These are phyloP conservation scores for Cutaneotrichosporon cyanovorans DNA, from an alignment of 1,284 basidiomycete species.

Conservation along the genomic window DNA sequence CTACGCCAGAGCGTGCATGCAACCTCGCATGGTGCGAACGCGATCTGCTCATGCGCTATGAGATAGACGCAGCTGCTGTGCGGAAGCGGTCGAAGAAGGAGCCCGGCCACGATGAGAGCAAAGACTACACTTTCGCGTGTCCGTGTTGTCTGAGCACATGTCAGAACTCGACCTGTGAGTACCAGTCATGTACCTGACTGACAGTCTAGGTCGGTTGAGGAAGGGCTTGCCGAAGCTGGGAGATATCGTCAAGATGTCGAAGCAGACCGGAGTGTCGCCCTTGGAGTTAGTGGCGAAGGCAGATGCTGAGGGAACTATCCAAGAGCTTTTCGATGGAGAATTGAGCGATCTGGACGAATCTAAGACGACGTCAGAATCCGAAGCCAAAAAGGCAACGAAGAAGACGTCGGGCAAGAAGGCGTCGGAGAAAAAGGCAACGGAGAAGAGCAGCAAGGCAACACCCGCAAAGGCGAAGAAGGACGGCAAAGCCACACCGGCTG, in stretches of 20 bases:
- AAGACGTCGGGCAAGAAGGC: constrained; percentile 1
- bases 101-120: constrained; percentile 10
- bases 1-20: constrained; percentile 16
- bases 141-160: constrained; percentile 30
- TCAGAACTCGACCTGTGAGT: constrained; percentile 30
- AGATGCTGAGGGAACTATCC: neutral
- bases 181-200: neutral
- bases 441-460: constrained; percentile 3
- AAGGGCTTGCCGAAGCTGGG: constrained; percentile 26
- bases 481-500: neutral
- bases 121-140: constrained; percentile 22
- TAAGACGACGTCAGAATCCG: constrained; percentile 3
- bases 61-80: constrained; percentile 9
- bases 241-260: constrained; percentile 16
- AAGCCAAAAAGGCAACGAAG: constrained; percentile 6
- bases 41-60: constrained; percentile 26
- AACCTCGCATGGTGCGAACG: constrained; percentile 29
- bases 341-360: constrained; percentile 12
- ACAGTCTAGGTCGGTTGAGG: constrained; percentile 26
- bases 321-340: constrained; percentile 7
- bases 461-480: constrained; percentile 6
- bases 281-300: constrained; percentile 7
- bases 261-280: constrained; percentile 6
- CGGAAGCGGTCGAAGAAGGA: neutral
- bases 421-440: constrained; percentile 3